Evolutionary conservation across 805 yeast species (phyloP).

Genomic region (Lipomyces oligophaga): DNA sequence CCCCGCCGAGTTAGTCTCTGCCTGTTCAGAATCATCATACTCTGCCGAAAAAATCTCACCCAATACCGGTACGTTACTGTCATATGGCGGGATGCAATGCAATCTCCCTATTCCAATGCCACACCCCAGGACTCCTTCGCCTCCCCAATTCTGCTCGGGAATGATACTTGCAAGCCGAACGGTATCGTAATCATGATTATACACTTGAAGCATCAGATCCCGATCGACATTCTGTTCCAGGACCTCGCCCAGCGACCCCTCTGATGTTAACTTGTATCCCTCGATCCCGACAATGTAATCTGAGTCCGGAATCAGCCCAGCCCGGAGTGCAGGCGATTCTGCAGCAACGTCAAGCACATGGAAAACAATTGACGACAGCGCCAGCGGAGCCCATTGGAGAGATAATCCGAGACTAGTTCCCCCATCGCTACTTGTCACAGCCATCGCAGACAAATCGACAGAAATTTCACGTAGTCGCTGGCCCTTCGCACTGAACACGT

Average conservation of each 20-base stretch:
- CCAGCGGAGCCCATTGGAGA: conserved; percentile 72
- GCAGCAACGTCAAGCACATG: conserved; percentile 72
- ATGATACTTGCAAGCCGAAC: conserved; percentile 83
- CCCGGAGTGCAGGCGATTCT: conserved; percentile 73
- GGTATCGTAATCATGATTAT: conserved; percentile 81
- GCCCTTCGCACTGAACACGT: conserved; percentile 31
- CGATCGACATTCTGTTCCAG: conserved; percentile 15
- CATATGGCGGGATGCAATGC: conserved; percentile 44
- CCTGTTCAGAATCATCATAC: background rate
- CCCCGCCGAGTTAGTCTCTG: background rate
- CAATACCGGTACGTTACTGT: conserved; percentile 13
- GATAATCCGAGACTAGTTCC: conserved; percentile 42
- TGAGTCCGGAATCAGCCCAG: conserved; percentile 78
- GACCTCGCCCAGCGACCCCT: conserved; percentile 14
- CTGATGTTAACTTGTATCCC: conserved; percentile 52
- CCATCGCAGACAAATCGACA: conserved; percentile 32
- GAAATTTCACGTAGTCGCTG: conserved; percentile 41
- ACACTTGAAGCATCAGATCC: conserved; percentile 53
- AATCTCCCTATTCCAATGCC: conserved; percentile 91
- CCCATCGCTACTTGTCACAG: background rate
- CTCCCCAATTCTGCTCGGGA: conserved; percentile 74
- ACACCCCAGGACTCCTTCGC: conserved; percentile 81
- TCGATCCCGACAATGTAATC: conserved; percentile 88
- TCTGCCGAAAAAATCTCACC: conserved; percentile 24
- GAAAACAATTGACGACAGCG: conserved; percentile 79